Evolutionary conservation across 1,139 yeast species (phyloP).

Genomic region (Protomyces macrosporus): DNA sequence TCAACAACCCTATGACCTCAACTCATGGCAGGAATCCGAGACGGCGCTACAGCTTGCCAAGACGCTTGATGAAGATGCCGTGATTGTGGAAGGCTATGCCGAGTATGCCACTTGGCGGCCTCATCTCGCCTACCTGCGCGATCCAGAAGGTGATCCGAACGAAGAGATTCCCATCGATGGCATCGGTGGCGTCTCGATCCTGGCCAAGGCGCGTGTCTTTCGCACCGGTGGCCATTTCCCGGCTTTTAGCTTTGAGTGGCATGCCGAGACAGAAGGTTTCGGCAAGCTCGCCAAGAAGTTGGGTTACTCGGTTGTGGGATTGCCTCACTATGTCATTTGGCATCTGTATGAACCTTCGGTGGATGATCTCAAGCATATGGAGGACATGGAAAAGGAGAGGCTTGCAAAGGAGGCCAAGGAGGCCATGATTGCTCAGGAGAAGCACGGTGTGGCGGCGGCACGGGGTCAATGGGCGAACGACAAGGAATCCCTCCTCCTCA

Average conservation of each 20-base stretch:
- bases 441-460: conserved; percentile 31
- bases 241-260: conserved; percentile 82
- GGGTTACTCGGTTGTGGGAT: conserved; percentile 76
- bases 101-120: conserved; percentile 93
- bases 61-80: conserved; percentile 74
- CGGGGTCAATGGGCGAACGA: conserved; percentile 20
- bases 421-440: conserved; percentile 39
- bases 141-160: conserved; percentile 79
- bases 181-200: conserved; percentile 82
- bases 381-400: conserved; percentile 47
- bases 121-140: conserved; percentile 79
- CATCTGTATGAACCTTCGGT: conserved; percentile 91
- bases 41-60: conserved; percentile 77
- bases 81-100: conserved; percentile 85
- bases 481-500: background rate
- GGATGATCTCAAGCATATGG: conserved; percentile 54
- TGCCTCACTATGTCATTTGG: conserved; percentile 90
- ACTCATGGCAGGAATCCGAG: conserved; percentile 85
- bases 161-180: conserved; percentile 86
- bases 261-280: conserved; percentile 90
- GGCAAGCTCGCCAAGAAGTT: conserved; percentile 77
- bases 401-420: conserved; percentile 35
- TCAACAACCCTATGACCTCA: conserved; percentile 84
- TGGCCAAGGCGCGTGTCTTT: conserved; percentile 74
- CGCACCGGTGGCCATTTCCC: conserved; percentile 81